A percentile compares a stretch with the other conserved stretches of the same genome.
Conservation (phyloP, 129 eudicot species). For the Sambucus nigra region DNA sequence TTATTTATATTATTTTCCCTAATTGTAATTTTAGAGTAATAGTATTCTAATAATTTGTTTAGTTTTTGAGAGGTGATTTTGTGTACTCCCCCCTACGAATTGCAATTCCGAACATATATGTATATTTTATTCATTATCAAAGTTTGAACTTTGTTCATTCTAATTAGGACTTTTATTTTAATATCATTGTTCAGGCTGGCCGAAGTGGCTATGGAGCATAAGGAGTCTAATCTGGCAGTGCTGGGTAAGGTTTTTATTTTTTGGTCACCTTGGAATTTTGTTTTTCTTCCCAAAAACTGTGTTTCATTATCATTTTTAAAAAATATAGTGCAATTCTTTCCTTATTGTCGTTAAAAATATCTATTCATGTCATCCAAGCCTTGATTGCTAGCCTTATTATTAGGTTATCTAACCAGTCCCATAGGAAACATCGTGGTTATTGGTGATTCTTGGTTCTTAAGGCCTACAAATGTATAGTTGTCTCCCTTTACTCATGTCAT, state of each 20-base stretch:
- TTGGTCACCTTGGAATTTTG: neutral
- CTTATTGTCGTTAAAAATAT: neutral
- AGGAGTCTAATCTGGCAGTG: slow-evolving; percentile 45
- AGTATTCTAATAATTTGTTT: too few species aligned
- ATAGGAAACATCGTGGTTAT: slow-evolving; percentile 51
- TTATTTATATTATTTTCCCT: too few species aligned
- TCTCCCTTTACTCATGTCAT: neutral
- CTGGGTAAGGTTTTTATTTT: slow-evolving; percentile 30
- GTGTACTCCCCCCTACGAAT: too few species aligned
- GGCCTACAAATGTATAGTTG: slow-evolving; percentile 18
- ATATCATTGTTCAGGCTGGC: slow-evolving; percentile 26
- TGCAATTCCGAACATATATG: too few species aligned
- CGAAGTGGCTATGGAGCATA: slow-evolving; percentile 60
- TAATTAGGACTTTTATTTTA: neutral
- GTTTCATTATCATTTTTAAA: neutral
- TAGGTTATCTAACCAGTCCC: slow-evolving; percentile 43
- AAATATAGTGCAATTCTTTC: neutral
- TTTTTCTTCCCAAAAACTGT: neutral
- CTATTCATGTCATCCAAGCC: neutral
- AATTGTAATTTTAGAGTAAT: too few species aligned
- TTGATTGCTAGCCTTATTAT: slow-evolving; percentile 7
- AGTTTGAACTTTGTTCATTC: neutral
- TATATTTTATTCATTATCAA: neutral
- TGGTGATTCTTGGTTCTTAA: slow-evolving; percentile 10
- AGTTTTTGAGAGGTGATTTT: too few species aligned